A percentile compares a stretch with the other conserved stretches of the same genome.
Conservation (phyloP, 148 eudicot genomes). For the Rhododendron henanense region DNA sequence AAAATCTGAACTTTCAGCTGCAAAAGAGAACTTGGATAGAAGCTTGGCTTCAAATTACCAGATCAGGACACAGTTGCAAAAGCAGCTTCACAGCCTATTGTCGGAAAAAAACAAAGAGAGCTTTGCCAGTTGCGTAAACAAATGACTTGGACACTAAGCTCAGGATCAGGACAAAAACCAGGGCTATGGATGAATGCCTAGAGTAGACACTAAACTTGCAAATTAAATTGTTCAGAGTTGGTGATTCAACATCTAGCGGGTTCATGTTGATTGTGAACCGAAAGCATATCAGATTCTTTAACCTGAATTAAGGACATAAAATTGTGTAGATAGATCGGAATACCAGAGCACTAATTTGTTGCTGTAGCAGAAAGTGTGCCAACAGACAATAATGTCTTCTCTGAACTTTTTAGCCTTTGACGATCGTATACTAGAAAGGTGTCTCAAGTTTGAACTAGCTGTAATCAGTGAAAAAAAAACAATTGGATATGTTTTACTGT, state of each 20-base stretch:
- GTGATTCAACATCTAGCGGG: neutral
- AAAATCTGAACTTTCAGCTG: conserved; percentile 33
- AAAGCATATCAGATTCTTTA: neutral
- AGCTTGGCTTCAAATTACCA: conserved; percentile 40
- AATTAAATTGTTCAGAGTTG: neutral
- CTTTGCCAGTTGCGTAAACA: neutral
- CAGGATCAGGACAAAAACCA: neutral
- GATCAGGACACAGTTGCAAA: conserved; percentile 30
- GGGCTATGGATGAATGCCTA: neutral
- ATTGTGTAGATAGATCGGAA: neutral
- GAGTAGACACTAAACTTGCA: neutral
- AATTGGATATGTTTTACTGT: neutral
- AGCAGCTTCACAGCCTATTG: conserved; percentile 40
- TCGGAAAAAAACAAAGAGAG: conserved; percentile 9
- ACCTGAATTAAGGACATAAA: neutral
- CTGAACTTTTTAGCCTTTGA: neutral
- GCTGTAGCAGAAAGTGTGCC: neutral
- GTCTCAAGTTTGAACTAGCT: neutral
- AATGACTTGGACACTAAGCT: neutral
- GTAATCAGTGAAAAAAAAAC: neutral
- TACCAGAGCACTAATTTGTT: neutral
- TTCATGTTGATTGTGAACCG: neutral
- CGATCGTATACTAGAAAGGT: neutral
- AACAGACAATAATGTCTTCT: neutral
- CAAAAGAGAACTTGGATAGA: conserved; percentile 29